These are phyloP conservation scores for Rauvolfia tetraphylla DNA, from an alignment of 257 asterid species.

Conservation along the genomic window DNA sequence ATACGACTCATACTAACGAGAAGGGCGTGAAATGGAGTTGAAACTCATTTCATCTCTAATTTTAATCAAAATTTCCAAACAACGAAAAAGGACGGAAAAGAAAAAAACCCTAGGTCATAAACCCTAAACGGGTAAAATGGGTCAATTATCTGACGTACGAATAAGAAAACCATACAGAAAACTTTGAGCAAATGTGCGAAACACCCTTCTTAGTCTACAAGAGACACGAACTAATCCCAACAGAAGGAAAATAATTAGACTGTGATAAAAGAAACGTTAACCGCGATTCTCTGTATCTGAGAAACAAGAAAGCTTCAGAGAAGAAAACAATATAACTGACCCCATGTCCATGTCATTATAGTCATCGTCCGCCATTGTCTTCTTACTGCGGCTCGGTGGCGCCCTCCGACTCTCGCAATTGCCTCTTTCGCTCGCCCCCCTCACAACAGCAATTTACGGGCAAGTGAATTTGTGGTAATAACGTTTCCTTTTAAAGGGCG, in stretches of 20 bases:
- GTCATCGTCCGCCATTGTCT: conserved; percentile 84
- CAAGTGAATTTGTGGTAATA: neutral
- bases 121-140: conserved; percentile 21
- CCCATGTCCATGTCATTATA: conserved; percentile 85
- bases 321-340: conserved; percentile 24
- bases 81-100: neutral
- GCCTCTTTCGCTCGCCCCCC: neutral
- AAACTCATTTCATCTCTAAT: neutral
- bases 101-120: conserved; percentile 14
- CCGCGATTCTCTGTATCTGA: neutral
- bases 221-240: neutral
- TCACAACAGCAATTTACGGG: neutral
- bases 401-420: neutral
- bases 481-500: no score
- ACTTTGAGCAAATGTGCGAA: neutral
- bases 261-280: neutral
- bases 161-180: neutral
- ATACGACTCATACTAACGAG: neutral
- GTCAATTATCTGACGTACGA: neutral
- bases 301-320: neutral
- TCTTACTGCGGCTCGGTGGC: neutral
- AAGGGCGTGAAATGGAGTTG: neutral
- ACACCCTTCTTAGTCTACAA: neutral
- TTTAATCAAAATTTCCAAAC: neutral
- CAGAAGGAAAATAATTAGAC: neutral